Conservation (phyloP, 192 early-diverging fungal species). For the Allomyces arbusculus region DNA sequence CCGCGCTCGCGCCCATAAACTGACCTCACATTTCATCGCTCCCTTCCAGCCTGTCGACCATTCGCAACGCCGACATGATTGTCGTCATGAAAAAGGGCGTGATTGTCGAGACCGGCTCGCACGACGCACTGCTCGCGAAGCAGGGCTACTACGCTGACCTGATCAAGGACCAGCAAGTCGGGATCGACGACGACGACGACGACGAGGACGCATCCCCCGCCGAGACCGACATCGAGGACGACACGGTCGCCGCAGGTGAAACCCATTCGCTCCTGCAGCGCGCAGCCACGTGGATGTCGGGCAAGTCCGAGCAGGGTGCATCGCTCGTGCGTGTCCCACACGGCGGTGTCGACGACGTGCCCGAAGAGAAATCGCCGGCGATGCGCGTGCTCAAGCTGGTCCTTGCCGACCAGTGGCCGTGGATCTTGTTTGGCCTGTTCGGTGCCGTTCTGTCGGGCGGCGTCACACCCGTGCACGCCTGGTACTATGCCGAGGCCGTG, state of each 20-base stretch:
- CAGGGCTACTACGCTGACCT: slow-evolving; percentile 12
- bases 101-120: slow-evolving; percentile 17
- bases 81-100: slow-evolving; percentile 11
- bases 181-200: slow-evolving; percentile 6
- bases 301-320: too few relatives aligned
- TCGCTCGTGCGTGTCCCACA: too few relatives aligned
- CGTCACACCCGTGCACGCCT: slow-evolving; percentile 56
- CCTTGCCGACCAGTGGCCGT: slow-evolving; percentile 15
- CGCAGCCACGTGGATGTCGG: too few relatives aligned
- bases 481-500: slow-evolving; percentile 15
- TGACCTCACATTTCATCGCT: too few relatives aligned
- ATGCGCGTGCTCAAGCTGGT: slow-evolving; percentile 12
- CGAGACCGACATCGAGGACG: too few relatives aligned
- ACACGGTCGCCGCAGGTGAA: too few relatives aligned
- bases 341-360: background rate
- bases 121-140: slow-evolving; percentile 8
- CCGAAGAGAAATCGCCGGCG: background rate
- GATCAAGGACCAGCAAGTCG: slow-evolving; percentile 11
- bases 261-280: too few relatives aligned
- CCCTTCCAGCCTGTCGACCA: slow-evolving; percentile 1
- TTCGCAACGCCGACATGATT: slow-evolving; percentile 8
- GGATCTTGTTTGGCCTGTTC: slow-evolving; percentile 33
- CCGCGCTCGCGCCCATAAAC: too few relatives aligned
- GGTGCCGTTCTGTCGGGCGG: slow-evolving; percentile 43
- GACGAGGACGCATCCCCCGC: background rate